Percentiles rank a stretch among this genome's conserved stretches.
phyloP scores from a whole-genome alignment of 2,329 filamentous ascomycete species.

The Fusarium clavum region DNA sequence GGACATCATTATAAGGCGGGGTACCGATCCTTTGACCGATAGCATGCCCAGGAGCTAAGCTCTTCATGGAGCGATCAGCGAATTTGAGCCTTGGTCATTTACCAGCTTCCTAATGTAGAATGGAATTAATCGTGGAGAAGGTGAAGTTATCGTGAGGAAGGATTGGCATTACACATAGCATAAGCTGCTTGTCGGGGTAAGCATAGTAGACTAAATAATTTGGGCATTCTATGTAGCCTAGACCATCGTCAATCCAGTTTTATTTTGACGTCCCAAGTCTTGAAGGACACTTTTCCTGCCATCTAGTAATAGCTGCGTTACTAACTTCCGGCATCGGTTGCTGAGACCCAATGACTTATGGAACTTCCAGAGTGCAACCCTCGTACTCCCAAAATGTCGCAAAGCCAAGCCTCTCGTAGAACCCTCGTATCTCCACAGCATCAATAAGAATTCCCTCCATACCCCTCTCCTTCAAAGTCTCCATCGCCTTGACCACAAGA shows the following conservation, averaged over 20 bases:
- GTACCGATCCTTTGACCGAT: conserved; percentile 1
- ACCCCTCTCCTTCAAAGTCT: conserved; percentile 37
- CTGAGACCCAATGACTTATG: not conserved
- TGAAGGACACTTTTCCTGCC: not conserved
- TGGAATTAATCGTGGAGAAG: not conserved
- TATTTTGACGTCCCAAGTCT: not conserved
- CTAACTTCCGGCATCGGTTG: not conserved
- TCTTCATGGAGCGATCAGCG: conserved; percentile 28
- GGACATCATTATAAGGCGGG: conserved; percentile 15
- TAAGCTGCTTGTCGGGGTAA: not conserved
- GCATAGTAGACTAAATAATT: no score
- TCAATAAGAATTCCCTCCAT: conserved; percentile 39
- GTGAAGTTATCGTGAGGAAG: not conserved
- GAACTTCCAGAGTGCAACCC: not conserved
- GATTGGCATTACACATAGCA: not conserved
- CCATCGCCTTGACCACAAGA: conserved; percentile 39
- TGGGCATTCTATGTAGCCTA: no score
- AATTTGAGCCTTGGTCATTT: conserved; percentile 1
- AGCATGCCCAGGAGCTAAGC: not conserved
- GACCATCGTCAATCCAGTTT: no score
- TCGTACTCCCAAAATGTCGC: conserved; percentile 38
- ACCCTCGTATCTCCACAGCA: conserved; percentile 34
- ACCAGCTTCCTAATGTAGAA: conserved; percentile 27
- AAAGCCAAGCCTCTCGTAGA: conserved; percentile 40
- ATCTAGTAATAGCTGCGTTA: not conserved